A percentile compares a stretch with the other conserved stretches of the same genome.
These are phyloP conservation scores for Aspergillus sergii DNA, from an alignment of 2,329 filamentous ascomycete species.

Conservation along the genomic window DNA sequence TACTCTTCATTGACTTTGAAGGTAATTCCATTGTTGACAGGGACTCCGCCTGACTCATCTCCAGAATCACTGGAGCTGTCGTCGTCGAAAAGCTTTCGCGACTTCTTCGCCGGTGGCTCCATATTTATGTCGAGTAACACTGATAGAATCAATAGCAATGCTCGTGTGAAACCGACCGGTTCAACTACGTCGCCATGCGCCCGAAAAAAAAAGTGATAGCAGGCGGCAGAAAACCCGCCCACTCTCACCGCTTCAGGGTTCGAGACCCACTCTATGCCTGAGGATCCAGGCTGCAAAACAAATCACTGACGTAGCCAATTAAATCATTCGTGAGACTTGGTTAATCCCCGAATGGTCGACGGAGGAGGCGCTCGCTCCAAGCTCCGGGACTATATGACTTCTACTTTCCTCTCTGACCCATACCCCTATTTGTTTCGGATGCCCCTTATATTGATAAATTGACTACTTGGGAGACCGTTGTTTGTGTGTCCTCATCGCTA, in stretches of 20 bases:
- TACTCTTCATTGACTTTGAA: slow-evolving; percentile 91
- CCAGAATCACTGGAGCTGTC: slow-evolving; percentile 43
- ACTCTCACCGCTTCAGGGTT: slow-evolving; percentile 27
- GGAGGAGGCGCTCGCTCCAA: slow-evolving; percentile 19
- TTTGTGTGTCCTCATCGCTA: slow-evolving; percentile 8
- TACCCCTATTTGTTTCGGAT: slow-evolving; percentile 18
- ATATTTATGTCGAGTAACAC: slow-evolving; percentile 25
- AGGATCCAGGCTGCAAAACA: slow-evolving; percentile 19
- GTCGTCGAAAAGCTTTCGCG: slow-evolving; percentile 44
- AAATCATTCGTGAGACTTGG: slow-evolving; percentile 27
- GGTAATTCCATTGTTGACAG: slow-evolving; percentile 33
- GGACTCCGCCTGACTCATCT: slow-evolving; percentile 44
- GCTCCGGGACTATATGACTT: slow-evolving; percentile 15
- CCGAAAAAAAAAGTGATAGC: slow-evolving; percentile 19
- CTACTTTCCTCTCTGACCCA: slow-evolving; percentile 19
- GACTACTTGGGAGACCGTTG: slow-evolving; percentile 6
- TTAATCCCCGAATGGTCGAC: slow-evolving; percentile 20
- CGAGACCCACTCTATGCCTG: slow-evolving; percentile 16
- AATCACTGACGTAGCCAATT: slow-evolving; percentile 41
- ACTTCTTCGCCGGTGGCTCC: slow-evolving; percentile 46
- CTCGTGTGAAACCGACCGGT: slow-evolving; percentile 2
- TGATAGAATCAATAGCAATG: not conserved
- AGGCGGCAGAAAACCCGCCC: slow-evolving; percentile 34
- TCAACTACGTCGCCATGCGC: not conserved
- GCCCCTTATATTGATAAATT: slow-evolving; percentile 6